Conservation (phyloP, 2,329 filamentous ascomycete species). For the Geosmithia putterillii region DNA sequence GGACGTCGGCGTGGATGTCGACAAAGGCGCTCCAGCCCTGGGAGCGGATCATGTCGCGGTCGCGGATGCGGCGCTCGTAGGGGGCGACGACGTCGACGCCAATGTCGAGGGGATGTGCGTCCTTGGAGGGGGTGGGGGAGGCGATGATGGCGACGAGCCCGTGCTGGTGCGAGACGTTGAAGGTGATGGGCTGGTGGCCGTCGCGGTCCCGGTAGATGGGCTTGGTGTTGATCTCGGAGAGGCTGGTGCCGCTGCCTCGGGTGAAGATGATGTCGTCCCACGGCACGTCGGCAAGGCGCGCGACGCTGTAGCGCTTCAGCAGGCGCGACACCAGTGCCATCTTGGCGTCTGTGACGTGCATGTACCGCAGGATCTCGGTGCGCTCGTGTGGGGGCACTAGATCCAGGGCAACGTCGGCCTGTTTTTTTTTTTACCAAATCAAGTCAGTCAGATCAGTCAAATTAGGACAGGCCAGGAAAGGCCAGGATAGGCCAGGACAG, state of each 20-base stretch:
- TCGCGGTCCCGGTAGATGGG: conserved; percentile 37
- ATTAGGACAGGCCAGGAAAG: no score
- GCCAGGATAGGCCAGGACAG: no score
- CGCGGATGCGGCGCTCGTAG: conserved; percentile 52
- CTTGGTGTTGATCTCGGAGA: no score
- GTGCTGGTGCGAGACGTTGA: conserved; percentile 72
- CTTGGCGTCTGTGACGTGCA: conserved; percentile 59
- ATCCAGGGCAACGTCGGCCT: conserved; percentile 42
- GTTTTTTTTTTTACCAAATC: conserved; percentile 1
- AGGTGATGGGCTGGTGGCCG: conserved; percentile 38
- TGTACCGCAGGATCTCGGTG: conserved; percentile 44
- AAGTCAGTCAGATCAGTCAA: no score
- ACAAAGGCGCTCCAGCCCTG: conserved; percentile 57
- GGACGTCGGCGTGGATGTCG: conserved; percentile 60
- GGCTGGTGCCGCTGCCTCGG: conserved; percentile 39
- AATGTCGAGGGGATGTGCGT: conserved; percentile 24
- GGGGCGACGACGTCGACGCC: conserved; percentile 70
- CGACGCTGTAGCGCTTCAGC: conserved; percentile 59
- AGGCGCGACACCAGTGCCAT: conserved; percentile 62
- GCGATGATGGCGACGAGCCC: conserved; percentile 60
- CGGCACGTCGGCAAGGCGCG: conserved; percentile 41
- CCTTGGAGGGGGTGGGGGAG: conserved; percentile 11
- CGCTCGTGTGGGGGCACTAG: conserved; percentile 44
- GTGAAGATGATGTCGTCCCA: conserved; percentile 48
- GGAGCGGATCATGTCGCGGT: conserved; percentile 40